phyloP scores from a whole-genome alignment of 1,284 basidiomycete species.

The Athelia sp. region DNA sequence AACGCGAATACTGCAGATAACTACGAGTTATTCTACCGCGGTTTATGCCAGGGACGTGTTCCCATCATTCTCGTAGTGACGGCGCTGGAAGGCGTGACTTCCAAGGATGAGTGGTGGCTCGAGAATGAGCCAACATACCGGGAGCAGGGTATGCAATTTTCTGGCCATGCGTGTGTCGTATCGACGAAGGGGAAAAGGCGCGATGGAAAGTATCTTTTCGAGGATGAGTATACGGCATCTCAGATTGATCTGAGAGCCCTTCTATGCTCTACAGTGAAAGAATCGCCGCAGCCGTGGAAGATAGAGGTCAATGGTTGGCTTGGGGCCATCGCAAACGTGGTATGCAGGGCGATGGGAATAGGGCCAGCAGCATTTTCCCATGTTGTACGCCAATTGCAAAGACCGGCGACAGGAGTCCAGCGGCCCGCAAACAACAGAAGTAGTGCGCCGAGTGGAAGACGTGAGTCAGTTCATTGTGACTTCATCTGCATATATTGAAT shows the following conservation, averaged over 20 bases:
- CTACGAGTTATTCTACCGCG: slow-evolving; percentile 24
- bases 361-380: too few relatives aligned
- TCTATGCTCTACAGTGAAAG: too few relatives aligned
- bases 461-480: too few relatives aligned
- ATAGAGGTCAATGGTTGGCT: too few relatives aligned
- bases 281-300: too few relatives aligned
- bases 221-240: neutral
- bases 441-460: too few relatives aligned
- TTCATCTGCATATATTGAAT: too few relatives aligned
- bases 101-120: slow-evolving; percentile 26
- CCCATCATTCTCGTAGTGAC: slow-evolving; percentile 25
- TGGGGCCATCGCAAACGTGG: too few relatives aligned
- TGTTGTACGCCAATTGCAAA: too few relatives aligned
- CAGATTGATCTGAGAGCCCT: neutral
- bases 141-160: slow-evolving; percentile 14
- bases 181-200: neutral
- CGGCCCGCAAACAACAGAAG: too few relatives aligned
- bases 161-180: neutral
- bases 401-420: too few relatives aligned
- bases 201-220: neutral
- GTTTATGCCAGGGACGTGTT: slow-evolving; percentile 20
- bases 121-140: slow-evolving; percentile 18
- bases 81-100: slow-evolving; percentile 20
- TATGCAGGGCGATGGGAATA: too few relatives aligned
- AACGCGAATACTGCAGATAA: slow-evolving; percentile 24